phyloP scores from a whole-genome alignment of 164 flowering plant species.

The Stephania cephalantha region DNA sequence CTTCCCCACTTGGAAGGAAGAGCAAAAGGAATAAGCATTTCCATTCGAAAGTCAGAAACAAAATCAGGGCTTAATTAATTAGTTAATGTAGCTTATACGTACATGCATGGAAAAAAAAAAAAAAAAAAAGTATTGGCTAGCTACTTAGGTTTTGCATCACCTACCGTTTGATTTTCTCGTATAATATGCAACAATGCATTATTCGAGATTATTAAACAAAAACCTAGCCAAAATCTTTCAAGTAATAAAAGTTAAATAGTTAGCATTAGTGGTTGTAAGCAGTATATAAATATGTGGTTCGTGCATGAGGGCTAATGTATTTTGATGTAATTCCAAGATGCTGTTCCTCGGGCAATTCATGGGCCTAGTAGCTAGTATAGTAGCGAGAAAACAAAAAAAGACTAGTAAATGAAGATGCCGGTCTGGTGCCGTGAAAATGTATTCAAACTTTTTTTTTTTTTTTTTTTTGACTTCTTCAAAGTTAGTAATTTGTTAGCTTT shows the following conservation, averaged over 20 bases:
- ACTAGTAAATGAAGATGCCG: neutral
- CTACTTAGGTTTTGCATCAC: too few relatives aligned
- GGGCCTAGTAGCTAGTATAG: neutral
- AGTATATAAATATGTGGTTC: neutral
- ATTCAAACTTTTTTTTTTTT: too few relatives aligned
- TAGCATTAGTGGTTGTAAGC: neutral
- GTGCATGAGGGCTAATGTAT: too few relatives aligned
- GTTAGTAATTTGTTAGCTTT: too few relatives aligned
- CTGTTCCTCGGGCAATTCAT: neutral
- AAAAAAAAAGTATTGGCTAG: too few relatives aligned
- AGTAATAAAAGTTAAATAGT: neutral
- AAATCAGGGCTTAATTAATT: neutral
- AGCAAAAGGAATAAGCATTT: neutral
- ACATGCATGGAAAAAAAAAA: neutral
- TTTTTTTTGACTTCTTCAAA: too few relatives aligned
- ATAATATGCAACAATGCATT: too few relatives aligned
- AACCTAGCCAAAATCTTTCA: too few relatives aligned
- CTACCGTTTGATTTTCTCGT: too few relatives aligned
- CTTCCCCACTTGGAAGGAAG: neutral
- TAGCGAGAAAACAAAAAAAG: neutral
- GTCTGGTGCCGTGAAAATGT: neutral
- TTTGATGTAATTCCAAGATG: neutral
- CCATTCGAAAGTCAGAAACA: neutral
- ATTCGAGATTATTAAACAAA: too few relatives aligned
- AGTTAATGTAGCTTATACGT: neutral